Evolutionary conservation across 495 filamentous ascomycete species (phyloP), one percentile per base, ranked within the genome.

Genomic region (Lepraria neglecta): DNA sequence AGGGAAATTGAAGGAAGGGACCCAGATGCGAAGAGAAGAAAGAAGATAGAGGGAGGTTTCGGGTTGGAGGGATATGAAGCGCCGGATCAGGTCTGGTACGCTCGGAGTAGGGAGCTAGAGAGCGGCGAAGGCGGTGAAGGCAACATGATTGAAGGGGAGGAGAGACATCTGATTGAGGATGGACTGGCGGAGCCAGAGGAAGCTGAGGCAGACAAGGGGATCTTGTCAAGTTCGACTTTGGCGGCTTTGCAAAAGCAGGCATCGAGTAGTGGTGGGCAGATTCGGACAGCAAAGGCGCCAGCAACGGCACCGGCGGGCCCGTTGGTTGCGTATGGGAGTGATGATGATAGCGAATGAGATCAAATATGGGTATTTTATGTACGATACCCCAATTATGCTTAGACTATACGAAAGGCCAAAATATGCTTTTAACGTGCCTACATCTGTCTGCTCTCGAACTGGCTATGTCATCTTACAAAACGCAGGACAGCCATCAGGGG

Each of bases 21-120:
- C 65, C 87, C 87, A 3, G 88, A 92, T 65, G 88, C 89, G 45
- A 80, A 84, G 69, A 97, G 95, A 76, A 78, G 90, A 67, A 83
- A 92, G 72, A 92, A 88, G 77, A 87, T 96, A 33, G 92, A 97
- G 71, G 90, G 91, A 17, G 84, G 81, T 15, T 97, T 95, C 69
- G 95, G 91, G 1, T 72, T 98, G 56, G 80, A 87, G 56, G 94
- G 95, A 1, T 98, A 97, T 71, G 91, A 97, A 65, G 90, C 90
- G 19, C 91, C 92, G 4, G 94, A 98, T 73, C 88, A 95, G 67
- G 87, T 97, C 21, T 96, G 92, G 81, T 96, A 91, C 75, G 89
- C 91, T 4, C 76, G 86, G 56, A 72, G 76, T 14, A 77, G 74
- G 61, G 73, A 77, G 60, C 68, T 81, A 56, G 77, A 80, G 70